Conservation (phyloP, 805 yeast genomes). For the Candida odintsovae region DNA sequence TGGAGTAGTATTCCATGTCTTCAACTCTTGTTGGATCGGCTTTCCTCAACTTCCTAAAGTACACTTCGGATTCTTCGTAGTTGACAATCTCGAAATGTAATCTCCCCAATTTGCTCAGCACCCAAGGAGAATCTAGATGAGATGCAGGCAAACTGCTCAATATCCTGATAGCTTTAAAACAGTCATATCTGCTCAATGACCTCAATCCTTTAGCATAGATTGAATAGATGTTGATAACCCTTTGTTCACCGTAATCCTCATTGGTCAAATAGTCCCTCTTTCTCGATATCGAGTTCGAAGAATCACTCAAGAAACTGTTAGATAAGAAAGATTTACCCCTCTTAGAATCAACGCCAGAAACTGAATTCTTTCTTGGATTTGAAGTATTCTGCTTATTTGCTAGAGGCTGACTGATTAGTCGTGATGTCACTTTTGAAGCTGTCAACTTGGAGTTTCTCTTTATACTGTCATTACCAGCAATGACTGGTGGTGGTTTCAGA, state of each 20-base stretch:
- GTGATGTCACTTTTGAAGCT: conserved; percentile 41
- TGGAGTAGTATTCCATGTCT: conserved; percentile 90
- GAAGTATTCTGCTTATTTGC: conserved; percentile 10
- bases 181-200: conserved; percentile 61
- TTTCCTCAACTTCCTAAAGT: conserved; percentile 55
- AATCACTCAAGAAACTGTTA: neutral
- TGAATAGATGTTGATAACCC: conserved; percentile 42
- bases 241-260: conserved; percentile 31
- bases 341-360: conserved; percentile 14
- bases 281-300: conserved; percentile 4
- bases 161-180: conserved; percentile 70
- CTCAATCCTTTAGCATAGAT: conserved; percentile 56
- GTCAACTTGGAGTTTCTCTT: conserved; percentile 27
- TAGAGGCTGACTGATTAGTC: conserved; percentile 39
- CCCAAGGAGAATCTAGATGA: conserved; percentile 77
- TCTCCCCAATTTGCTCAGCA: conserved; percentile 71
- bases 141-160: conserved; percentile 57
- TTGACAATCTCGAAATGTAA: conserved; percentile 83
- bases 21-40: conserved; percentile 72
- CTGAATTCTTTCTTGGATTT: conserved; percentile 6
- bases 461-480: conserved; percentile 13
- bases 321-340: conserved; percentile 13
- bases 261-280: conserved; percentile 12
- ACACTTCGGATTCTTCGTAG: conserved; percentile 67
- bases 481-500: conserved; percentile 19